A percentile compares a stretch with the other conserved stretches of the same genome.
Evolutionary conservation across 225 moss, liverwort and hornwort genomes (phyloP).

Genomic region (Rhytidiadelphus loreus): DNA sequence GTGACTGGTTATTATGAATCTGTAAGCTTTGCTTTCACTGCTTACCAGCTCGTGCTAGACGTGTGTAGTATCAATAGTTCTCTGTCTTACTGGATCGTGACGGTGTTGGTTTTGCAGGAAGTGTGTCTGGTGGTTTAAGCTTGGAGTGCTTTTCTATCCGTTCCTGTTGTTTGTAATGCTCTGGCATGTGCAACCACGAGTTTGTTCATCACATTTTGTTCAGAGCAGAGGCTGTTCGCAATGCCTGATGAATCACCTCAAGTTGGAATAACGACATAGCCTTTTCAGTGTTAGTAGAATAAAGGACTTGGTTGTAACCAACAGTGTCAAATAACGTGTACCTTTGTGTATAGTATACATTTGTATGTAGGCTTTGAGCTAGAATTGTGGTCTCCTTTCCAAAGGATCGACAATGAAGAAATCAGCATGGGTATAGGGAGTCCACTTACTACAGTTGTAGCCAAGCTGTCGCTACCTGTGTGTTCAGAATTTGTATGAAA

Average conservation of each 20-base stretch:
- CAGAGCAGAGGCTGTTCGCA: not conserved
- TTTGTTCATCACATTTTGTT: not conserved
- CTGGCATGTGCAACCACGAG: not conserved
- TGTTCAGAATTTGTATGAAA: not conserved
- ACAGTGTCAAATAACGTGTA: not conserved
- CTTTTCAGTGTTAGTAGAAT: not conserved
- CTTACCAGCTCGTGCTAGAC: not conserved
- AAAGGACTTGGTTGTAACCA: not conserved
- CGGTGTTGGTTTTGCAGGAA: not conserved
- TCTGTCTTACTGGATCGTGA: not conserved
- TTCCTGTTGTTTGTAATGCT: not conserved
- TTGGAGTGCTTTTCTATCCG: not conserved
- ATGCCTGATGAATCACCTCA: slow-evolving; percentile 8
- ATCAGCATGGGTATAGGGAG: not conserved
- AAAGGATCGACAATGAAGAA: slow-evolving; percentile 1
- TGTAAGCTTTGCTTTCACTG: not conserved
- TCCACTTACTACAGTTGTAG: not conserved
- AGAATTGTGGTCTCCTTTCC: not conserved
- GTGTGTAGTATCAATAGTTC: not conserved
- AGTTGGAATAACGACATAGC: not conserved
- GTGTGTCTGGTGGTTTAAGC: not conserved
- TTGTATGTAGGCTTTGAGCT: not conserved
- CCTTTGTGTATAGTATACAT: slow-evolving; percentile 3
- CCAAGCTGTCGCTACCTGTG: not conserved
- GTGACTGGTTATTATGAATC: not conserved